Conservation (phyloP, 768 basidiomycete genomes). For the Tricholoma furcatifolium region DNA sequence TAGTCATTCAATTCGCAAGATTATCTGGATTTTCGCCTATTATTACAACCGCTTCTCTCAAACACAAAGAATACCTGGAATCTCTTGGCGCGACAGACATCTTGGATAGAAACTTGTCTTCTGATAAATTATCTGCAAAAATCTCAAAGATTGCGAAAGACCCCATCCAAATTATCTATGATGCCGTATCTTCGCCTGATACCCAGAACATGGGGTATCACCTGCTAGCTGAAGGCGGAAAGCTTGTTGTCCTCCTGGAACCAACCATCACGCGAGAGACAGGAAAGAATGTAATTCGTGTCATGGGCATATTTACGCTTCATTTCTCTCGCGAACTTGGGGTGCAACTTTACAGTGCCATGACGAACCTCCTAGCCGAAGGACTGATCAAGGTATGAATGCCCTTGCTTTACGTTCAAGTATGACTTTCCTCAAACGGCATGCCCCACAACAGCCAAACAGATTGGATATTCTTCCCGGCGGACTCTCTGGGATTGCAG, state of each 20-base stretch:
- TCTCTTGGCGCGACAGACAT: constrained; percentile 37
- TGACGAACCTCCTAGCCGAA: background rate
- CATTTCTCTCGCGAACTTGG: too few species aligned
- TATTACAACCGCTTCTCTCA: constrained; percentile 31
- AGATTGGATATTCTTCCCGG: constrained; percentile 34
- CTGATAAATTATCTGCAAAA: constrained; percentile 1
- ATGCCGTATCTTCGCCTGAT: constrained; percentile 31
- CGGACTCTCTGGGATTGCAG: constrained; percentile 35
- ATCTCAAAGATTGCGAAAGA: constrained; percentile 12
- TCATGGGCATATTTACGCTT: constrained; percentile 12
- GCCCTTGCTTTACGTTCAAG: background rate
- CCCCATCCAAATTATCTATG: constrained; percentile 23
- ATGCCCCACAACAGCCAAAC: constrained; percentile 29
- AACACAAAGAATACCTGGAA: constrained; percentile 26
- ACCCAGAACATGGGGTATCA: constrained; percentile 36
- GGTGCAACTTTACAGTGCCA: background rate
- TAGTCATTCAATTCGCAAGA: constrained; percentile 37
- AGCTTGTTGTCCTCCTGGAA: constrained; percentile 23
- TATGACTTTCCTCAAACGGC: background rate
- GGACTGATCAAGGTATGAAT: background rate
- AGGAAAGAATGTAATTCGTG: constrained; percentile 12
- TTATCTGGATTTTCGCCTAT: constrained; percentile 39
- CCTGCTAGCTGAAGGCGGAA: constrained; percentile 34
- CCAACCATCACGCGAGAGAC: constrained; percentile 7
- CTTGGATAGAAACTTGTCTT: constrained; percentile 21